phyloP scores from a whole-genome alignment of 371 early-diverging fungal genomes.

The Actinomucor elegans region DNA sequence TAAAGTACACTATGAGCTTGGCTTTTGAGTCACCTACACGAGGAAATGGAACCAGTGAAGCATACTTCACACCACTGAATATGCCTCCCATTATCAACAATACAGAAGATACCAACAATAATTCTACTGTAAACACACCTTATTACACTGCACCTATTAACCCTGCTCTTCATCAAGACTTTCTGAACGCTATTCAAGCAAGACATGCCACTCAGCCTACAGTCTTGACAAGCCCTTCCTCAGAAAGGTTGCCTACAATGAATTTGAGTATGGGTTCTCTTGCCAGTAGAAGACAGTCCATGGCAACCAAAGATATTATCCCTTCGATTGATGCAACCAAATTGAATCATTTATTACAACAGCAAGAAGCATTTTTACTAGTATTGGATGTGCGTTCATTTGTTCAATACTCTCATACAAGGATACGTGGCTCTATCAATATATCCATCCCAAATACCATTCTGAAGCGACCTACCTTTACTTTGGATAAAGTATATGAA shows the following conservation, averaged over 20 bases:
- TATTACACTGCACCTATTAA: slow-evolving; percentile 52
- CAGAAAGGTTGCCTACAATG: not conserved
- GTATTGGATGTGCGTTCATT: slow-evolving; percentile 60
- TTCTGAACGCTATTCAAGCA: slow-evolving; percentile 48
- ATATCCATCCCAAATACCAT: slow-evolving; percentile 63
- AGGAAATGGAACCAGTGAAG: slow-evolving; percentile 28
- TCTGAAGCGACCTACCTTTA: slow-evolving; percentile 58
- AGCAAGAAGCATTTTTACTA: slow-evolving; percentile 9
- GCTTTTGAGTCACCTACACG: slow-evolving; percentile 46
- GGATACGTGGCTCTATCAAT: slow-evolving; percentile 48
- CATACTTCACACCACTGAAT: slow-evolving; percentile 45
- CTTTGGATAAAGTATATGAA: slow-evolving; percentile 55
- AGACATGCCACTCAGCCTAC: slow-evolving; percentile 43
- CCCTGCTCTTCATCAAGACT: slow-evolving; percentile 46
- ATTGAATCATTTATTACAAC: slow-evolving; percentile 4
- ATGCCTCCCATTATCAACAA: slow-evolving; percentile 22
- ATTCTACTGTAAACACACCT: slow-evolving; percentile 32
- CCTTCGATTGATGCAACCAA: slow-evolving; percentile 5
- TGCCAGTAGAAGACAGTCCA: slow-evolving; percentile 19
- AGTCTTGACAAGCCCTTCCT: slow-evolving; percentile 15
- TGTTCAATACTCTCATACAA: slow-evolving; percentile 45
- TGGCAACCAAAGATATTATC: not conserved
- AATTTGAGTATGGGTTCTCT: slow-evolving; percentile 21
- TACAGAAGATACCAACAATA: slow-evolving; percentile 3
- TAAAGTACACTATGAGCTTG: slow-evolving; percentile 30